phyloP scores from a whole-genome alignment of 2,329 filamentous ascomycete genomes.

The Hymenoscyphus salicellus region DNA sequence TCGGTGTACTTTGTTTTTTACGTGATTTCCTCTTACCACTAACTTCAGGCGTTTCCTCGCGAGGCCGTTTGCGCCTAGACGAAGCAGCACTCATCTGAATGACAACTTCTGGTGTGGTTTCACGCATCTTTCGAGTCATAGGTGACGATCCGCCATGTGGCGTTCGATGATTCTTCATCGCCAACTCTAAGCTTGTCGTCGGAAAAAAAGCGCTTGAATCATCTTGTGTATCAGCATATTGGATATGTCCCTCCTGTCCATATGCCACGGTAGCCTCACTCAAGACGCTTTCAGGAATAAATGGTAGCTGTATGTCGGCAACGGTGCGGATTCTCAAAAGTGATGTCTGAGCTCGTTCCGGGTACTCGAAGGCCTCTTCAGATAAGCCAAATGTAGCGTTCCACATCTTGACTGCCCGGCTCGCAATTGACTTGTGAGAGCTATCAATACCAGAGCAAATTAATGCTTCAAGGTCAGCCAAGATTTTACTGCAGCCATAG shows the following conservation, averaged over 20 bases:
- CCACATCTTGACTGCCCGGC: conserved; percentile 60
- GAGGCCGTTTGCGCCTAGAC: conserved; percentile 22
- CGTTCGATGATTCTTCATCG: conserved; percentile 14
- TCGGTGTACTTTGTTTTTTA: conserved; percentile 43
- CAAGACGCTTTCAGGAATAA: conserved; percentile 40
- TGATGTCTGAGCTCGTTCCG: conserved; percentile 58
- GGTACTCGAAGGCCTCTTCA: conserved; percentile 57
- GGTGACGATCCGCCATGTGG: conserved; percentile 4
- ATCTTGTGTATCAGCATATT: conserved; percentile 42
- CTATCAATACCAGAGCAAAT: conserved; percentile 56
- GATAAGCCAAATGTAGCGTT: conserved; percentile 64
- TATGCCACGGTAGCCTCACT: conserved; percentile 26
- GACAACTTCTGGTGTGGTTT: conserved; percentile 27
- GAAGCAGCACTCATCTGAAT: conserved; percentile 16
- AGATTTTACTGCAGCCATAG: conserved; percentile 41
- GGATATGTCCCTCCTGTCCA: conserved; percentile 18
- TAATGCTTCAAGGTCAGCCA: conserved; percentile 53
- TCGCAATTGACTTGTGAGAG: conserved; percentile 55
- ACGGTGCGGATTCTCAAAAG: conserved; percentile 59
- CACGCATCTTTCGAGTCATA: conserved; percentile 5
- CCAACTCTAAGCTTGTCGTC: conserved; percentile 14
- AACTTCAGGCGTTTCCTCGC: conserved; percentile 35
- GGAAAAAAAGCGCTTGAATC: conserved; percentile 18
- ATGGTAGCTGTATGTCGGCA: conserved; percentile 50
- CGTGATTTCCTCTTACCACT: conserved; percentile 36